Conservation (phyloP, 2,329 filamentous ascomycete genomes). For the Fusarium stilboides region DNA sequence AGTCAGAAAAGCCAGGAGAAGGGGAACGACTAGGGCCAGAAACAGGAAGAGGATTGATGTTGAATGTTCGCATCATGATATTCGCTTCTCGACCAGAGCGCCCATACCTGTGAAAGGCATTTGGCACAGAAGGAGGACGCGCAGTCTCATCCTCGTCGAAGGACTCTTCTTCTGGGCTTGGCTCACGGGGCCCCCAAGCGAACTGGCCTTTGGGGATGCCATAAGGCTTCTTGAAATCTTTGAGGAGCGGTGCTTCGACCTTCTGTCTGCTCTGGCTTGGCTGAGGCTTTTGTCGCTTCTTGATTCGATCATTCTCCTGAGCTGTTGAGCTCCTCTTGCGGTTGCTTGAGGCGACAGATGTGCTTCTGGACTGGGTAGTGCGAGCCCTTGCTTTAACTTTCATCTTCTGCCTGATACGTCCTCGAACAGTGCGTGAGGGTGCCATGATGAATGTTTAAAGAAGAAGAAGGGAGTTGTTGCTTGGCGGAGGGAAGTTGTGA, state of each 20-base stretch:
- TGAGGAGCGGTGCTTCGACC: conserved; percentile 25
- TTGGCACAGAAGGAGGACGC: conserved; percentile 28
- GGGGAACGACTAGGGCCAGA: neutral
- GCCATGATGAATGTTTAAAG: conserved; percentile 1
- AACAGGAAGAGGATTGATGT: neutral
- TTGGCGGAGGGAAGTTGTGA: too few relatives aligned
- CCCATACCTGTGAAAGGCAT: neutral
- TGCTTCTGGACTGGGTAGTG: conserved; percentile 1
- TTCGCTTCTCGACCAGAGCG: neutral
- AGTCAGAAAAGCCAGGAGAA: neutral
- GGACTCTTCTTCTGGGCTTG: conserved; percentile 5
- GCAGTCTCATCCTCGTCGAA: conserved; percentile 41
- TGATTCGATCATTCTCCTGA: neutral
- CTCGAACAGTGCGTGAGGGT: neutral
- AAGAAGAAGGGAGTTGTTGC: neutral
- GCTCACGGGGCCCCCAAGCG: conserved; percentile 20
- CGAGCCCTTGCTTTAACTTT: neutral
- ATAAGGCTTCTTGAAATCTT: conserved; percentile 26
- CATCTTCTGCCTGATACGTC: neutral
- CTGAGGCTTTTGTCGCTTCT: conserved; percentile 6
- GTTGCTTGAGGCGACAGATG: neutral
- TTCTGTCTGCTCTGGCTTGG: neutral
- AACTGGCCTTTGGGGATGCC: conserved; percentile 34
- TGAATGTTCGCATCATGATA: neutral
- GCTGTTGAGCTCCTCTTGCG: conserved; percentile 7